Conservation (phyloP, 2,329 filamentous ascomycete species). For the Phaeosphaeria sp. region DNA sequence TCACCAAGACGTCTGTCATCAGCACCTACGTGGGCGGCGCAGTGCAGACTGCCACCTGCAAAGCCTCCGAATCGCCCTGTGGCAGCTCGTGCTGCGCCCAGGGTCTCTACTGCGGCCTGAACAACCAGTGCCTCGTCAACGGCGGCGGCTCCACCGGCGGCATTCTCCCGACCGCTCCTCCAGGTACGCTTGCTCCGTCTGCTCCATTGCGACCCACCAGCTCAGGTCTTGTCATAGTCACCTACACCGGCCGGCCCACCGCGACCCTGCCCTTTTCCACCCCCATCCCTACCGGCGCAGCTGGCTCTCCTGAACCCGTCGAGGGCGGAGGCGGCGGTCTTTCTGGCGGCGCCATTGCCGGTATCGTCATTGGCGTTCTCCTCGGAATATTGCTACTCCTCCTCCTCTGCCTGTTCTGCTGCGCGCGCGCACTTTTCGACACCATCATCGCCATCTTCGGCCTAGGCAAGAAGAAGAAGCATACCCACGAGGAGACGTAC, state of each 20-base stretch:
- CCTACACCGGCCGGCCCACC: constrained; percentile 53
- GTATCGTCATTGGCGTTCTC: constrained; percentile 78
- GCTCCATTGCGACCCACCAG: constrained; percentile 59
- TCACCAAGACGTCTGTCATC: constrained; percentile 62
- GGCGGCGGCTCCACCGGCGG: constrained; percentile 58
- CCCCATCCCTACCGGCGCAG: constrained; percentile 62
- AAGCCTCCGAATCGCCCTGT: constrained; percentile 65
- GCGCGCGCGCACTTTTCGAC: constrained; percentile 61
- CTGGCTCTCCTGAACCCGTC: constrained; percentile 43
- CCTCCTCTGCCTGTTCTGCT: constrained; percentile 78
- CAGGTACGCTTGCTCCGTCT: constrained; percentile 53
- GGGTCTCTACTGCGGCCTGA: constrained; percentile 68
- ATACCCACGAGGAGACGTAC: constrained; percentile 64
- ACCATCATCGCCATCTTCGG: constrained; percentile 67
- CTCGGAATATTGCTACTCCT: constrained; percentile 71
- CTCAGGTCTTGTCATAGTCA: constrained; percentile 61
- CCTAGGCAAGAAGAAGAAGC: constrained; percentile 57
- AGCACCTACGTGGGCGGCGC: constrained; percentile 48
- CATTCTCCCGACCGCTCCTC: constrained; percentile 26
- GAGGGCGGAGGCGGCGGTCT: constrained; percentile 52
- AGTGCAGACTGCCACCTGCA: constrained; percentile 50
- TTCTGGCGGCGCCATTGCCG: constrained; percentile 77
- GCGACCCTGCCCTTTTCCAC: constrained; percentile 58
- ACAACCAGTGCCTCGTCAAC: constrained; percentile 65
- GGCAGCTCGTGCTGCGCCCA: constrained; percentile 73